Evolutionary conservation across 2,329 filamentous ascomycete species (phyloP), one percentile per base, ranked within the genome.

Genomic region (Volutella citrinella): DNA sequence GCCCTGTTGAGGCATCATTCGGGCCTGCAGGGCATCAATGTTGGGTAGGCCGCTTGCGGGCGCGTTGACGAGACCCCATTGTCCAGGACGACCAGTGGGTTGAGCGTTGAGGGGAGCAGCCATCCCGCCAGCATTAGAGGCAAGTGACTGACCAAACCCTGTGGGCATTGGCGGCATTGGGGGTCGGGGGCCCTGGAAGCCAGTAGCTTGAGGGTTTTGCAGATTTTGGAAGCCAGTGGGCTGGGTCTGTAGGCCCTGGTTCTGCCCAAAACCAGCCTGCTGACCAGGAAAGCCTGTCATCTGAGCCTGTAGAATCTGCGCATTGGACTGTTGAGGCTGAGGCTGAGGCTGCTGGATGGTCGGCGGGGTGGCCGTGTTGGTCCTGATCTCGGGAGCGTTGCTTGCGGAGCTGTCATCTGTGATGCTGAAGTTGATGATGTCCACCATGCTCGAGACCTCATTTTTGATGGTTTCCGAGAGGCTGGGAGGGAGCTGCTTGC

Each of bases 381-480:
- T 65, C 41, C 72, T 68, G 55, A 91, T 88, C 50, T 80, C 83
- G 2, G 87, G 82, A 12, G 78, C 78, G 60, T 87, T 34, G 70
- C 70, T 5, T 64, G 51, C 18, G 69, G 74, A 62, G 6, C 66
- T 69, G 18, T 91, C 84, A 46, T 98, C 93, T 1, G 79, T 80
- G 16, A 96, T 78, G 49, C 84, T 88, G 59, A 98, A 98, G 40
- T 89, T 95, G 57, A 98, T 98, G 36, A 98, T 98, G 57, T 98
- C 93, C 24, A 98, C 93, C 90, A 98, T 97, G 64, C 93, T 95
- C 5, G 91, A 97, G 13, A 98, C 93, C 62, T 98, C 93, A 54
- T 98, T 98, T 68, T 82, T 85, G 46, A 98, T 82, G 39, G 80
- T 84, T 19, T 96, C 89, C 1, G 93, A 93, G 9, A 98, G 72